These are phyloP conservation scores for Dalbergia cochinchinensis DNA, from an alignment of 306 rosid species.

Conservation along the genomic window DNA sequence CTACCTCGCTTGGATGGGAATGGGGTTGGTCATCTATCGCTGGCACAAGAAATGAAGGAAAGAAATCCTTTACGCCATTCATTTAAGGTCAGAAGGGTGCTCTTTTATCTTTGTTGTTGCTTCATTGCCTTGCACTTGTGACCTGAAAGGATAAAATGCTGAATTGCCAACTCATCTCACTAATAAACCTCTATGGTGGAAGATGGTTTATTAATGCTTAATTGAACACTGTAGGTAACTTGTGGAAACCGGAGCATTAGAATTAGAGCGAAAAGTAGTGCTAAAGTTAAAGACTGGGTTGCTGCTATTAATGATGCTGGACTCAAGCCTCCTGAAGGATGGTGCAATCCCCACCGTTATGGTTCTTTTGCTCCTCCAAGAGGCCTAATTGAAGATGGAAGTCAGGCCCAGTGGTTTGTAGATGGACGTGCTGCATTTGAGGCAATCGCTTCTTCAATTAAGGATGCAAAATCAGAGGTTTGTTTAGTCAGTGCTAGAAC, in stretches of 20 bases:
- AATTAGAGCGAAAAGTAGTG: constrained; percentile 74
- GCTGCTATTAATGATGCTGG: constrained; percentile 97
- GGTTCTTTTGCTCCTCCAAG: constrained; percentile 99
- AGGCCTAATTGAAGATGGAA: constrained; percentile 89
- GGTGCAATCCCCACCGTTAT: constrained; percentile 98
- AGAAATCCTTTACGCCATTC: constrained; percentile 91
- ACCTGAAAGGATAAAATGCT: neutral
- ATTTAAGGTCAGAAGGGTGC: constrained; percentile 69
- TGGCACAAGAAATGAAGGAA: constrained; percentile 85
- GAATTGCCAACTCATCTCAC: neutral
- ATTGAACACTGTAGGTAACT: constrained; percentile 65
- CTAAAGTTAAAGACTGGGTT: constrained; percentile 92
- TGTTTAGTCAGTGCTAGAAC: constrained; percentile 45
- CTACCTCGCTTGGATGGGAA: constrained; percentile 81
- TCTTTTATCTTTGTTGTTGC: constrained; percentile 43
- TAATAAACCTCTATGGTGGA: constrained; percentile 10
- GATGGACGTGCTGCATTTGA: constrained; percentile 96
- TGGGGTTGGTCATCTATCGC: constrained; percentile 77
- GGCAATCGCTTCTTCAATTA: constrained; percentile 90
- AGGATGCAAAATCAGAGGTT: constrained; percentile 96
- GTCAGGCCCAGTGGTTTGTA: constrained; percentile 94
- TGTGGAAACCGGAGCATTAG: constrained; percentile 86
- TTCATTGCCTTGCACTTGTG: constrained; percentile 38
- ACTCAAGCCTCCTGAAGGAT: constrained; percentile 96
- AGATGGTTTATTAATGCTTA: constrained; percentile 37